phyloP scores from a whole-genome alignment of 345 rosid species.

The Brassica cretica region DNA sequence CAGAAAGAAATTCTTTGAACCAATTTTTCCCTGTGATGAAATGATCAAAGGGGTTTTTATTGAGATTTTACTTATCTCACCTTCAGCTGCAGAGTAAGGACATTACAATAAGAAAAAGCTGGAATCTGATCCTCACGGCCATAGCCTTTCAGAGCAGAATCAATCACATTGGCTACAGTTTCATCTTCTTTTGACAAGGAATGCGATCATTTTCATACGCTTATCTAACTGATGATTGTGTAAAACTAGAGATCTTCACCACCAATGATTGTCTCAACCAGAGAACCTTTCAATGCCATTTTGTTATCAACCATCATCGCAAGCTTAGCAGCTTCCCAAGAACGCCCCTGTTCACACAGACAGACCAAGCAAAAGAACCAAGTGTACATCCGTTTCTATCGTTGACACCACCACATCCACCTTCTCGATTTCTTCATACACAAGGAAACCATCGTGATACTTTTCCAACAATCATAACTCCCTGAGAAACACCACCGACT shows the following conservation, averaged over 20 bases:
- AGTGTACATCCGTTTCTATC: constrained; percentile 62
- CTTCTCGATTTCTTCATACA: constrained; percentile 58
- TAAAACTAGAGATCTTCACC: constrained; percentile 38
- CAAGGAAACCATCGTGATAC: constrained; percentile 56
- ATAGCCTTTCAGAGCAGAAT: too few species aligned
- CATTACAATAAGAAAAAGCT: constrained; percentile 67
- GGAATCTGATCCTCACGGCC: constrained; percentile 59
- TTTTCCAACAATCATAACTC: constrained; percentile 54
- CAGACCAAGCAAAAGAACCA: constrained; percentile 58
- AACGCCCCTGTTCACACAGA: constrained; percentile 41
- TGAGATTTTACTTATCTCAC: not conserved
- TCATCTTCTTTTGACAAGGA: constrained; percentile 59
- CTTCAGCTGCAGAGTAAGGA: constrained; percentile 53
- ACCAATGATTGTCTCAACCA: constrained; percentile 45
- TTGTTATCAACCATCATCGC: constrained; percentile 59
- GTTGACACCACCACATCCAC: constrained; percentile 40
- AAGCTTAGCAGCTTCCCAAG: constrained; percentile 61
- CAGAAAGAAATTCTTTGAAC: constrained; percentile 33
- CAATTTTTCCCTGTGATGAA: constrained; percentile 73
- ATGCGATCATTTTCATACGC: too few species aligned
- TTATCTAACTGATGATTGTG: too few species aligned
- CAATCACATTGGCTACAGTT: constrained; percentile 45
- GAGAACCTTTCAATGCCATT: constrained; percentile 40
- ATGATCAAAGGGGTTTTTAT: not conserved
- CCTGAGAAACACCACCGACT: constrained; percentile 54